Evolutionary conservation across 768 basidiomycete species (phyloP).

Genomic region (Saitozyma podzolica): DNA sequence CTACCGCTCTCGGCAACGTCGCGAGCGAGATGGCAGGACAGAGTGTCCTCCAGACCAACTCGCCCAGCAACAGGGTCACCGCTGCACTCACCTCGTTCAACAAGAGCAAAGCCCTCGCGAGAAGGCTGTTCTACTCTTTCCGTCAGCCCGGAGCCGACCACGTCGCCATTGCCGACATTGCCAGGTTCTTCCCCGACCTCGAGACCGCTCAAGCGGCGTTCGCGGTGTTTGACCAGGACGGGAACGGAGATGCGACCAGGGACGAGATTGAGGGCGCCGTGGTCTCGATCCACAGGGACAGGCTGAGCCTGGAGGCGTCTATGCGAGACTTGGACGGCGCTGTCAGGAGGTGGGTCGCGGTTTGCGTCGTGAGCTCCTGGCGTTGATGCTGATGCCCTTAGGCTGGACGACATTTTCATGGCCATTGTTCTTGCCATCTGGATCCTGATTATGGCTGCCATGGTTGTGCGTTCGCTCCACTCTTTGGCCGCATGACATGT

Average conservation of each 20-base stretch:
- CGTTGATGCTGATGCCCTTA: slow-evolving; percentile 17
- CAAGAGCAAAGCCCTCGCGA: slow-evolving; percentile 72
- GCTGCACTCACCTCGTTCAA: slow-evolving; percentile 75
- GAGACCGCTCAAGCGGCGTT: slow-evolving; percentile 62
- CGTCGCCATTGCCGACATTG: slow-evolving; percentile 68
- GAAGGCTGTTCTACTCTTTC: slow-evolving; percentile 84
- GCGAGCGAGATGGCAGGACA: slow-evolving; percentile 65
- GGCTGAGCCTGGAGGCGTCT: slow-evolving; percentile 75
- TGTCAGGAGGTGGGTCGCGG: slow-evolving; percentile 59
- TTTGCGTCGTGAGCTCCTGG: neutral
- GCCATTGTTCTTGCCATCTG: slow-evolving; percentile 68
- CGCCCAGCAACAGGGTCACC: slow-evolving; percentile 75
- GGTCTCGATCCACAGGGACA: slow-evolving; percentile 81
- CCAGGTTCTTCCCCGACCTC: slow-evolving; percentile 64
- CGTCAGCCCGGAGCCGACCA: slow-evolving; percentile 62
- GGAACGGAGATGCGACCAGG: slow-evolving; percentile 56
- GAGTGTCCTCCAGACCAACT: slow-evolving; percentile 79
- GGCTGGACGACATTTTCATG: slow-evolving; percentile 84
- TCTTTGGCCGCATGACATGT: slow-evolving; percentile 22
- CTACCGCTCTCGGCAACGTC: slow-evolving; percentile 68
- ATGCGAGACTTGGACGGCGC: slow-evolving; percentile 90
- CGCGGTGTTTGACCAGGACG: slow-evolving; percentile 56
- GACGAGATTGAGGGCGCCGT: slow-evolving; percentile 63
- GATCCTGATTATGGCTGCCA: slow-evolving; percentile 79
- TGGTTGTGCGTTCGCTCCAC: slow-evolving; percentile 59